Conservation (phyloP, 2,329 filamentous ascomycete species). For the Camptophora hylomeconis region DNA sequence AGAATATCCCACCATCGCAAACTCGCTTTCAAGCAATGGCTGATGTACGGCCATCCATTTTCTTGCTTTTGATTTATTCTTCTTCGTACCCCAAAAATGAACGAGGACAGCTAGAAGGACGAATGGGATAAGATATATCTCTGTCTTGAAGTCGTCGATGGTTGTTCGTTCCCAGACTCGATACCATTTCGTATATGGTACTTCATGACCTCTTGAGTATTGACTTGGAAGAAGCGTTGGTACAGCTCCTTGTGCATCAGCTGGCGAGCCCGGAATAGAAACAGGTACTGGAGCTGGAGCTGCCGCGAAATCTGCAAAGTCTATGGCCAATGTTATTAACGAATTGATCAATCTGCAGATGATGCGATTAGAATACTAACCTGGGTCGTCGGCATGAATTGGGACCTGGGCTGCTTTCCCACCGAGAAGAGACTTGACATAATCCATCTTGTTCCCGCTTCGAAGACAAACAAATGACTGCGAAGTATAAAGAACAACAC, state of each 20-base stretch:
- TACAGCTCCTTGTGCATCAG: slow-evolving; percentile 35
- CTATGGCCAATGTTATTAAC: slow-evolving; percentile 33
- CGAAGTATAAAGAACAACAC: too few species aligned
- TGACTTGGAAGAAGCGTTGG: slow-evolving; percentile 30
- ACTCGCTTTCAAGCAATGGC: slow-evolving; percentile 63
- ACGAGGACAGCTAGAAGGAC: slow-evolving; percentile 62
- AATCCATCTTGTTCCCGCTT: slow-evolving; percentile 12
- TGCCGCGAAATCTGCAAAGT: slow-evolving; percentile 87
- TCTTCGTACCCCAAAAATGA: slow-evolving; percentile 67
- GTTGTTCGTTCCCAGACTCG: slow-evolving; percentile 85
- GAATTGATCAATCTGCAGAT: neutral
- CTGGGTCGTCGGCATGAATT: slow-evolving; percentile 16
- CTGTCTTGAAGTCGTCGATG: slow-evolving; percentile 71
- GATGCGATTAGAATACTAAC: slow-evolving; percentile 7
- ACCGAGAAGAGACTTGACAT: slow-evolving; percentile 18
- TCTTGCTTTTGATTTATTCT: slow-evolving; percentile 68
- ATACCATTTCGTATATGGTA: slow-evolving; percentile 90
- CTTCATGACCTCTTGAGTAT: slow-evolving; percentile 34
- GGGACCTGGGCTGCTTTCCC: slow-evolving; percentile 15
- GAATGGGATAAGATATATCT: slow-evolving; percentile 67
- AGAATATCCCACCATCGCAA: slow-evolving; percentile 72
- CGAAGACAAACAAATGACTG: slow-evolving; percentile 14
- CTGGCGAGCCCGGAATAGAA: slow-evolving; percentile 34
- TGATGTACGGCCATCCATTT: slow-evolving; percentile 68
- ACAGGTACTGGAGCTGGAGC: slow-evolving; percentile 18